Percentiles rank a stretch among this genome's conserved stretches.
Conservation (phyloP, 148 eudicot species). For the Silene latifolia region DNA sequence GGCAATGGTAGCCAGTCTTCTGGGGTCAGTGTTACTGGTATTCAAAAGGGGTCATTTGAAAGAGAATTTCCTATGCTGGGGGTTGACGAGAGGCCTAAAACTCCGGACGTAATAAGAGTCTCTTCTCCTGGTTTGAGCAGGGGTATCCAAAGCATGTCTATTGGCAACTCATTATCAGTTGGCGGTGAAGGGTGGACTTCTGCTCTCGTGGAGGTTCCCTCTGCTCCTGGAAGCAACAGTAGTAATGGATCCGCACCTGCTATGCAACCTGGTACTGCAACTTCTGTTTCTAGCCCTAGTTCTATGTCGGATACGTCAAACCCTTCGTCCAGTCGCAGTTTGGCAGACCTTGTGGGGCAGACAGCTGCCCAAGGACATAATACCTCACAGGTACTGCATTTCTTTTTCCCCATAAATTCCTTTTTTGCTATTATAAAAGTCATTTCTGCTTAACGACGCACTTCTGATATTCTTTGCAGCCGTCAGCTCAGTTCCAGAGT, state of each 20-base stretch:
- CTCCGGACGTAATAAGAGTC: slow-evolving; percentile 49
- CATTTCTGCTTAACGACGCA: background rate
- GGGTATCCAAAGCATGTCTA: slow-evolving; percentile 51
- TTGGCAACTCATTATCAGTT: slow-evolving; percentile 44
- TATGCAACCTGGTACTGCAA: background rate
- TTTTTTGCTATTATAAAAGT: background rate
- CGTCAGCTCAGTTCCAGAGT: slow-evolving; percentile 55
- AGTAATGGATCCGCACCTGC: slow-evolving; percentile 4
- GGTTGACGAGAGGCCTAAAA: slow-evolving; percentile 56
- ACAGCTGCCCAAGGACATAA: slow-evolving; percentile 48
- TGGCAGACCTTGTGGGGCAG: slow-evolving; percentile 86
- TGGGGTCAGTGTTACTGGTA: slow-evolving; percentile 24
- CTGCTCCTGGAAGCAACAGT: slow-evolving; percentile 13
- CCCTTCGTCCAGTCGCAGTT: slow-evolving; percentile 45
- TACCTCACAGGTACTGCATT: slow-evolving; percentile 48
- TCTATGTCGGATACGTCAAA: slow-evolving; percentile 31
- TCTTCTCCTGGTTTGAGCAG: slow-evolving; percentile 65
- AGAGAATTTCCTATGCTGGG: slow-evolving; percentile 77
- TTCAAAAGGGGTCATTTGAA: slow-evolving; percentile 57
- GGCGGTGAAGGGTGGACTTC: slow-evolving; percentile 86
- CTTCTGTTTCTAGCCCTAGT: slow-evolving; percentile 17
- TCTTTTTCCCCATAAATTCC: background rate
- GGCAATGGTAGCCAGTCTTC: slow-evolving; percentile 32
- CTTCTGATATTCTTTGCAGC: slow-evolving; percentile 35
- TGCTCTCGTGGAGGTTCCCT: slow-evolving; percentile 78